Base-by-base conservation (phyloP, 768 basidiomycete species). In the Mycena filopes region DNA sequence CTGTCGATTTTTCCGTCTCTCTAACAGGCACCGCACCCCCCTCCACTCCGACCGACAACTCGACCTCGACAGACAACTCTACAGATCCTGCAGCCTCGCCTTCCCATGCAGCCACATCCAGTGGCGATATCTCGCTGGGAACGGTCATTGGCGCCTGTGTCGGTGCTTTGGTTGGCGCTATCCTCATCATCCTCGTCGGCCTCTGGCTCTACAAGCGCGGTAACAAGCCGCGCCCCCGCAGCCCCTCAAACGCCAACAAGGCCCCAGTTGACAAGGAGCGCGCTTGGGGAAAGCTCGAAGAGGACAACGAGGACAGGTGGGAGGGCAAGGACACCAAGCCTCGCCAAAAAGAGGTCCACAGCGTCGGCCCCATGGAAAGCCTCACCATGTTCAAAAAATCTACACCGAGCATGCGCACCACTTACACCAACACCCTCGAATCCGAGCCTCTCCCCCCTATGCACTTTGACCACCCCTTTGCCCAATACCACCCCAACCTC, bases 351-450 rank as follows among this genome's bases (percentile, higher is more conserved):
- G 82, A 86, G 65, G 75, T 77, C 13, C 81, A 78, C 43, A 75
- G 77, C 48, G 78, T 84, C 9, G 82, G 80, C 2, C 82, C 87
- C 31, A 86, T 87, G 83, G 85, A 87, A 73, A 86, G 84, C 70
- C 83, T 89, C 59, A 87, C 83, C 40, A 87, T 89, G 87, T 89
- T 91, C 80, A 86, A 88, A 76, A 88, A 86, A 71, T 81, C 86
- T 41, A 73, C 81, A 0, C 83, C 83, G 6, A 89, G 87, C 72
- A 77, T 85, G 41, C 79, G 82, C 45, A 88, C 89, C 18, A 82
- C 77, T 10, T 85, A 84, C 63, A 84, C 84, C 47, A 76, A 80
- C 71, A 82, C 82, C 61, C 82, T 83, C 10, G 71, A 71, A 2
- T 82, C 84, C 10, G 80, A 82, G 4, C 82, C 83, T 5, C 80